Percentiles rank a stretch among this genome's conserved stretches.
phyloP scores from a whole-genome alignment of 2,329 filamentous ascomycete species.

The Colletotrichum musae region DNA sequence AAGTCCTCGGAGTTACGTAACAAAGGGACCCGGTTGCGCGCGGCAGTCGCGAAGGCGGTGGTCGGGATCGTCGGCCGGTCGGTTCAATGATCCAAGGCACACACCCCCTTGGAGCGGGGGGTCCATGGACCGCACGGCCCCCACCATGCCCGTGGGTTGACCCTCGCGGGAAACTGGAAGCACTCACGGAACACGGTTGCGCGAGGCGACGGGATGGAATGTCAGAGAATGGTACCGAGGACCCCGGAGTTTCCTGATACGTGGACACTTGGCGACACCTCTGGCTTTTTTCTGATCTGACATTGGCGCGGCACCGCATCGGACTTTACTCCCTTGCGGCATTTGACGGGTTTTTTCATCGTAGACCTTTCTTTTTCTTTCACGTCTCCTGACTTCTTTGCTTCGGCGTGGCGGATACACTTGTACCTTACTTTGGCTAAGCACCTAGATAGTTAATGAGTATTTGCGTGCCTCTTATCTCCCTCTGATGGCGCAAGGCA shows the following conservation, averaged over 20 bases:
- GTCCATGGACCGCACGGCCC: too few relatives aligned
- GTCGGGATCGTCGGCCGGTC: constrained; percentile 35
- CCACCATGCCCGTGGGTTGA: neutral
- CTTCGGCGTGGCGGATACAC: neutral
- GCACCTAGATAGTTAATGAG: too few relatives aligned
- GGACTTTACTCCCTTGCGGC: neutral
- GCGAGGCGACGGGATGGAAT: constrained; percentile 22
- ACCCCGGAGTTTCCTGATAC: constrained; percentile 39
- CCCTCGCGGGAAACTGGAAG: constrained; percentile 22
- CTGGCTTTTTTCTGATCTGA: constrained; percentile 9
- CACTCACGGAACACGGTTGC: neutral
- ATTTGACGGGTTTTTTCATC: neutral
- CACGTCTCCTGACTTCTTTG: neutral
- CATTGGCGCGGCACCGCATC: constrained; percentile 33
- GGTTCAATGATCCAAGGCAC: constrained; percentile 33
- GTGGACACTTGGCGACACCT: constrained; percentile 2
- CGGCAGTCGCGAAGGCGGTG: neutral
- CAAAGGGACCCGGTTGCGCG: neutral
- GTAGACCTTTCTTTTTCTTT: neutral
- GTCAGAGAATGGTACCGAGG: constrained; percentile 21
- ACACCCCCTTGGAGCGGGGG: constrained; percentile 1
- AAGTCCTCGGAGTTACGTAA: constrained; percentile 28
- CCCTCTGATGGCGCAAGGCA: neutral
- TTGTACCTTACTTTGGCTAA: too few relatives aligned
- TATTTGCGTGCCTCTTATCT: too few relatives aligned